phyloP scores from a whole-genome alignment of 2,329 filamentous ascomycete species.

The Venturia aucupariae region DNA sequence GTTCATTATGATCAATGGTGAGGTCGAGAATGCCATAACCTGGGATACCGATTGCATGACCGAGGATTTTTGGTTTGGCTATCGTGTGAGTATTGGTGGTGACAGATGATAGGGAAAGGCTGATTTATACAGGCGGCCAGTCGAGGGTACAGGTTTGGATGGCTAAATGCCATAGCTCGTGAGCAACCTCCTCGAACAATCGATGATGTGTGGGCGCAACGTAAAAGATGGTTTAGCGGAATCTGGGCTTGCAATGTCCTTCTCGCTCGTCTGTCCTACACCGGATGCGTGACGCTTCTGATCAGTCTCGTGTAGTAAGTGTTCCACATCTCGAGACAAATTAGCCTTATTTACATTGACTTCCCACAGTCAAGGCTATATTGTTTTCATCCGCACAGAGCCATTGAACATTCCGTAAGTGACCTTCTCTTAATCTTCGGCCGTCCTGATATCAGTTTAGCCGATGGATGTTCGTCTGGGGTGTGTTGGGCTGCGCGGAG shows the following conservation, averaged over 20 bases:
- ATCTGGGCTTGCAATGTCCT: slow-evolving; percentile 5
- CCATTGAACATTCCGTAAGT: neutral
- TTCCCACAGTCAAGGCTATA: neutral
- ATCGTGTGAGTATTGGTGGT: neutral
- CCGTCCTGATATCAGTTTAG: too few relatives aligned
- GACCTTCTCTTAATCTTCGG: neutral
- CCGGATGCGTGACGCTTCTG: neutral
- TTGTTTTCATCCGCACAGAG: neutral
- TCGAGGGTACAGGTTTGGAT: slow-evolving; percentile 14
- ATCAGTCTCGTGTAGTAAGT: neutral
- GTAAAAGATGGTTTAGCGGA: slow-evolving; percentile 11
- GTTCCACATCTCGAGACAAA: neutral
- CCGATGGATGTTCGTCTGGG: neutral
- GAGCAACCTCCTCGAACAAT: slow-evolving; percentile 13
- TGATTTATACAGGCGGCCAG: neutral
- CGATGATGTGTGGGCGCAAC: slow-evolving; percentile 11
- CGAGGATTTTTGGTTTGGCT: slow-evolving; percentile 15
- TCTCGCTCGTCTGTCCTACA: neutral
- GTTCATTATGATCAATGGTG: slow-evolving; percentile 13
- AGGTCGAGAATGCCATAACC: slow-evolving; percentile 10
- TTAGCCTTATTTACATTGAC: neutral
- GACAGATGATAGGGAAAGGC: neutral
- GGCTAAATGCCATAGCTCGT: slow-evolving; percentile 14
- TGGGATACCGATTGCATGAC: slow-evolving; percentile 14
- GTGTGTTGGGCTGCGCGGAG: neutral